A percentile compares a stretch with the other conserved stretches of the same genome.
Conservation (phyloP, 495 filamentous ascomycete species). For the Diplogelasinospora grovesii region DNA sequence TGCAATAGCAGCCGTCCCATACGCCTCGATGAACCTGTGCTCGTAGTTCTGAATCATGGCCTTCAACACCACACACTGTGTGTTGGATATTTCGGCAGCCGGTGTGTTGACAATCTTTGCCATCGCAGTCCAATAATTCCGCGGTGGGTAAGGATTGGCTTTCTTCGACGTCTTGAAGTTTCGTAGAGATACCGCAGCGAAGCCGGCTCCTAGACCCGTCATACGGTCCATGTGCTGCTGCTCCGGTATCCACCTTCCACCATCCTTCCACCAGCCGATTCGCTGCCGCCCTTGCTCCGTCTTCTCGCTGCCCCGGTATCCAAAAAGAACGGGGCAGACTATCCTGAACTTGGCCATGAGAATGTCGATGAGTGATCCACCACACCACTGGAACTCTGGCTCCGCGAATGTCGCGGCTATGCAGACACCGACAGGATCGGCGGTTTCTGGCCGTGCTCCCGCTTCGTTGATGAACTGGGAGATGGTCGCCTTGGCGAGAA, state of each 20-base stretch:
- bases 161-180: slow-evolving; percentile 64
- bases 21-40: slow-evolving; percentile 65
- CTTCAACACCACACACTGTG: slow-evolving; percentile 72
- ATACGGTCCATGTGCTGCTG: slow-evolving; percentile 72
- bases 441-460: slow-evolving; percentile 58
- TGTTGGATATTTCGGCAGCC: slow-evolving; percentile 56
- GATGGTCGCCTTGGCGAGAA: slow-evolving; percentile 71
- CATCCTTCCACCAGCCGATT: slow-evolving; percentile 71
- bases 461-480: slow-evolving; percentile 71
- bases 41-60: slow-evolving; percentile 67
- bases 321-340: slow-evolving; percentile 80
- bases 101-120: slow-evolving; percentile 69
- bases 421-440: slow-evolving; percentile 77
- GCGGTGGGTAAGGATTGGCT: slow-evolving; percentile 70
- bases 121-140: slow-evolving; percentile 72
- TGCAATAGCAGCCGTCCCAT: slow-evolving; percentile 61
- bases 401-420: slow-evolving; percentile 67
- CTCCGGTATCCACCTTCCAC: slow-evolving; percentile 52
- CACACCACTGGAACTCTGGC: slow-evolving; percentile 60
- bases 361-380: slow-evolving; percentile 71
- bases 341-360: slow-evolving; percentile 80
- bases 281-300: slow-evolving; percentile 59
- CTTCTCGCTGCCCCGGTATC: slow-evolving; percentile 68
- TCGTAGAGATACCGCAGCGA: slow-evolving; percentile 68
- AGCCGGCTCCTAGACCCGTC: slow-evolving; percentile 79